A percentile compares a stretch with the other conserved stretches of the same genome.
Evolutionary conservation across 345 rosid species (phyloP).

Genomic region (Raphanus sativus): DNA sequence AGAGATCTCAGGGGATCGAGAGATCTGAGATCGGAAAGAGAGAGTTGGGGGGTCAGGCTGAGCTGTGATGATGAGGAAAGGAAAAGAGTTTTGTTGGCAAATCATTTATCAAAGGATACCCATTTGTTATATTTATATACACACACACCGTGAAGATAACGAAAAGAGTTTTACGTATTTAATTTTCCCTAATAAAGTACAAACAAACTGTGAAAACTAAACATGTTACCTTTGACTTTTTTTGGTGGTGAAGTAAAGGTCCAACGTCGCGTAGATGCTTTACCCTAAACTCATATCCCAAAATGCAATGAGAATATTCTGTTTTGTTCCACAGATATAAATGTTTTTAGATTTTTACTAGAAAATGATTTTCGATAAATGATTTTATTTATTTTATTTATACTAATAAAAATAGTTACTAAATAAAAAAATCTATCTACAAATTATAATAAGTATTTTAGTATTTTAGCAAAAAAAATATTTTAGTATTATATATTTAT

Average conservation of each 20-base stretch:
- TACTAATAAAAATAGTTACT: background rate
- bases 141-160: background rate
- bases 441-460: too few species aligned
- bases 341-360: background rate
- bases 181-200: background rate
- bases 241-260: constrained; percentile 16
- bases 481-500: too few species aligned
- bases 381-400: too few species aligned
- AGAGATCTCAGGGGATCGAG: constrained; percentile 18
- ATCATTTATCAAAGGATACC: background rate
- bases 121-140: background rate
- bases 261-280: background rate
- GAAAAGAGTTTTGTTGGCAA: constrained; percentile 18
- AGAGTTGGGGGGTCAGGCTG: constrained; percentile 26
- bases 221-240: background rate
- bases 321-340: background rate
- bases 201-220: background rate
- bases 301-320: background rate
- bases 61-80: constrained; percentile 22
- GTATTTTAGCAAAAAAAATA: too few species aligned
- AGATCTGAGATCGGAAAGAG: constrained; percentile 25
- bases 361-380: too few species aligned
- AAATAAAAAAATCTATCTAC: too few species aligned
- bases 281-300: background rate
- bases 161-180: background rate